phyloP scores from a whole-genome alignment of 495 filamentous ascomycete species.

The Hyphodiscus hymeniophilus region DNA sequence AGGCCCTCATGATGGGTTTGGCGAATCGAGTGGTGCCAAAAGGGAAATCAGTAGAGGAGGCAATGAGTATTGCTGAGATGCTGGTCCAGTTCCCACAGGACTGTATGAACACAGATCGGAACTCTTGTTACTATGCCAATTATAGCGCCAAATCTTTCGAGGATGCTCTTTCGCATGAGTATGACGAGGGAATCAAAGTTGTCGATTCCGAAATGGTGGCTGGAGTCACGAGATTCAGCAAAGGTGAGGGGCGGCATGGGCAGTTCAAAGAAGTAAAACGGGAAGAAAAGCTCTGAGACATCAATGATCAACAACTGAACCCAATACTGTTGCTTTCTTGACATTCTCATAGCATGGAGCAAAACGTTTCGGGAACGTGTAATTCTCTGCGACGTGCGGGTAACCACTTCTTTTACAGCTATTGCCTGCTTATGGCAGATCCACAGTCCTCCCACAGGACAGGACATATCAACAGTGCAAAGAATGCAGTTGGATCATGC shows the following conservation, averaged over 20 bases:
- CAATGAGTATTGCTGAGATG: conserved; percentile 32
- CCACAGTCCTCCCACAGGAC: too few species aligned
- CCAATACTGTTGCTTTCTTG: too few species aligned
- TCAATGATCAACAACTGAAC: too few species aligned
- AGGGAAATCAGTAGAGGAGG: conserved; percentile 36
- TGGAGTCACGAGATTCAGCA: conserved; percentile 35
- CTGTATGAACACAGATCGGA: conserved; percentile 30
- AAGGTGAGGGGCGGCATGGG: conserved; percentile 35
- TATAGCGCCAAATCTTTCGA: conserved; percentile 34
- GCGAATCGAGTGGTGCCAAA: conserved; percentile 40
- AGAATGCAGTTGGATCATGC: too few species aligned
- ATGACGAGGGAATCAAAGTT: conserved; percentile 30
- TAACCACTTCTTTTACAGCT: too few species aligned
- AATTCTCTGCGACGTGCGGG: too few species aligned
- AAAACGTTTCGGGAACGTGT: too few species aligned
- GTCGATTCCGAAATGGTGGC: conserved; percentile 31
- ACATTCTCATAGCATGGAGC: too few species aligned
- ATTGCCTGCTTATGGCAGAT: too few species aligned
- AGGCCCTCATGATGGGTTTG: conserved; percentile 40
- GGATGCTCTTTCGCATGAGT: conserved; percentile 37
- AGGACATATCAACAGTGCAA: too few species aligned
- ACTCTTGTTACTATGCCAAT: conserved; percentile 31
- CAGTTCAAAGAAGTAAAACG: conserved; percentile 20
- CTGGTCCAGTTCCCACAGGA: conserved; percentile 36
- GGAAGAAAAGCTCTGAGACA: too few species aligned